Evolutionary conservation across 2,329 filamentous ascomycete genomes (phyloP).

Genomic region (Aspergillus fructus): DNA sequence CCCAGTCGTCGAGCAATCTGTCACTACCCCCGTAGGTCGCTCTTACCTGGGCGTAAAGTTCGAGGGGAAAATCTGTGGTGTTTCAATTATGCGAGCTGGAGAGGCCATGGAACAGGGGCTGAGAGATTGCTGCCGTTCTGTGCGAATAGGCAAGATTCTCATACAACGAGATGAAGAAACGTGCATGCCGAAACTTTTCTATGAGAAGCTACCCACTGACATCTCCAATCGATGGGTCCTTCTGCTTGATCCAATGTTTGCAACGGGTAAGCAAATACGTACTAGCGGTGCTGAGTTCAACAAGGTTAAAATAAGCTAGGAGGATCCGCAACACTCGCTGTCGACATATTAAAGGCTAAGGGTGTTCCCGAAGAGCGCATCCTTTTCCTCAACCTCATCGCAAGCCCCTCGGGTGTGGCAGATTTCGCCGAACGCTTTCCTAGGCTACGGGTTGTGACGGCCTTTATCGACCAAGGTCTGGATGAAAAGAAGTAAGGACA

Average conservation of each 20-base stretch:
- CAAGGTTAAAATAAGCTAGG: slow-evolving; percentile 51
- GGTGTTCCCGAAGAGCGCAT: slow-evolving; percentile 95
- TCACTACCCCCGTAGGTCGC: slow-evolving; percentile 87
- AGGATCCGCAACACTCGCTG: slow-evolving; percentile 94
- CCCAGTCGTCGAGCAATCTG: slow-evolving; percentile 81
- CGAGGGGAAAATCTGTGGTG: slow-evolving; percentile 96
- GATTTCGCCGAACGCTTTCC: slow-evolving; percentile 90
- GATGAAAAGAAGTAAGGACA: slow-evolving; percentile 90
- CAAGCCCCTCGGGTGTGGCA: slow-evolving; percentile 88
- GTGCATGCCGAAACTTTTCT: slow-evolving; percentile 86
- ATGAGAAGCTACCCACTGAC: slow-evolving; percentile 94
- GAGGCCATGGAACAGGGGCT: slow-evolving; percentile 98
- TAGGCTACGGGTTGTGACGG: slow-evolving; percentile 85
- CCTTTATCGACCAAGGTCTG: slow-evolving; percentile 93
- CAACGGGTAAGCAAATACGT: slow-evolving; percentile 66
- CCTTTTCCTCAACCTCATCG: slow-evolving; percentile 93
- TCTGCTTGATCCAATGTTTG: slow-evolving; percentile 97
- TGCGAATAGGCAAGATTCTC: slow-evolving; percentile 95
- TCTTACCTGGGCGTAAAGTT: slow-evolving; percentile 90
- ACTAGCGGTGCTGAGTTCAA: background rate
- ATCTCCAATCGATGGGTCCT: slow-evolving; percentile 92
- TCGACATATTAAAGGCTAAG: slow-evolving; percentile 83
- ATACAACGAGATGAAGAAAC: slow-evolving; percentile 98
- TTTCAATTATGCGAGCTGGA: slow-evolving; percentile 96
- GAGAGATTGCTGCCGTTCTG: slow-evolving; percentile 94